Evolutionary conservation across 1,139 yeast genomes (phyloP), one percentile per base, ranked within the genome.

Genomic region (Taphrina communis): DNA sequence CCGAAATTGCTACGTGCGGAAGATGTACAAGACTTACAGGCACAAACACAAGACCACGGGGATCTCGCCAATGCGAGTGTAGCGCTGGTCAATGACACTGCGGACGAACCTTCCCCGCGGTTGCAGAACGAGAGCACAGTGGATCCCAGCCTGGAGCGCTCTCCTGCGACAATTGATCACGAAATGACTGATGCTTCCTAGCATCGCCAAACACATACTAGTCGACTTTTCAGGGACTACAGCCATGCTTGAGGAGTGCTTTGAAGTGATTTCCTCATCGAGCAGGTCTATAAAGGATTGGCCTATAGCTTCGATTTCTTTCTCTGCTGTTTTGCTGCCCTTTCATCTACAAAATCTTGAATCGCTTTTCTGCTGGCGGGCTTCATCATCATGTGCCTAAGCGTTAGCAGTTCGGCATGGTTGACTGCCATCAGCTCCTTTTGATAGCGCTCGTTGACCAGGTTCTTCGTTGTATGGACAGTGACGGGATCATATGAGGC

Each of bases 311-410:
- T 57, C 31, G 51, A 41, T 41, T 58, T 58, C 25, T 53, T 53
- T 12, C 17, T 53, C 31, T 53, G 58, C 52, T 41, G 41, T 55
- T 62, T 62, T 6, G 66, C 59, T 8, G 66, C 66, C 19, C 67
- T 31, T 17, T 56, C 48, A 25, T 63, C 67, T 12, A 63, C 67
- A 36, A 63, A 63, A 12, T 46, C 61, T 31, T 63, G 67, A 9
- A 63, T 63, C 12, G 67, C 61, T 41, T 46, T 36, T 36, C 67
- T 50, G 35, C 55, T 44, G 21, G 42, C 41, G 8, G 55, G 60
- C 19, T 38, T 46, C 67, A 63, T 63, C 67, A 63, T 63, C 61
- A 63, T 31, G 6, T 9, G n/a, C 5, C 48, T 46, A 1, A 63
- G 41, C n/a, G 39, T 46, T 25, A 56, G 35, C n/a, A 63, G 48